Conservation (phyloP, 2,329 filamentous ascomycete species). For the Scedosporium boydii region DNA sequence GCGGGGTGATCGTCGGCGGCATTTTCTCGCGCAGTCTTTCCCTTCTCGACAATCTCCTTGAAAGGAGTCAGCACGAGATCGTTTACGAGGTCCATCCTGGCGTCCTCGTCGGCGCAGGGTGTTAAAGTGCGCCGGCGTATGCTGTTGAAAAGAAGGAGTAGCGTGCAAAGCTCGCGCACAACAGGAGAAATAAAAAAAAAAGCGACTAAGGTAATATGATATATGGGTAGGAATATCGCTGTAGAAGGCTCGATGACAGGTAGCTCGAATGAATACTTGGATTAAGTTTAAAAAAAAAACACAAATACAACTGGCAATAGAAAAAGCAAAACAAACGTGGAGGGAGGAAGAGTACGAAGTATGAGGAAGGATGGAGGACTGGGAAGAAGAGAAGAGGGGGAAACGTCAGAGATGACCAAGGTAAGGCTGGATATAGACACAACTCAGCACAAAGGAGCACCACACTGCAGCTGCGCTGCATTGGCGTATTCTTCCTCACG, state of each 20-base stretch:
- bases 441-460: not conserved
- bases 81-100: constrained; percentile 27
- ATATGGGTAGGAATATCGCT: too few species aligned
- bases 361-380: not conserved
- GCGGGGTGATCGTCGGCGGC: constrained; percentile 28
- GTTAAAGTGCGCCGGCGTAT: not conserved
- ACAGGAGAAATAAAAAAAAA: too few species aligned
- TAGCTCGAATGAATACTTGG: not conserved
- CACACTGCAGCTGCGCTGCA: not conserved
- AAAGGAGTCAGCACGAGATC: constrained; percentile 41
- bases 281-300: not conserved
- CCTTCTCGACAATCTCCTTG: constrained; percentile 42
- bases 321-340: not conserved
- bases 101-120: not conserved
- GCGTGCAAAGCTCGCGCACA: too few species aligned
- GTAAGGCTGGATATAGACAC: not conserved
- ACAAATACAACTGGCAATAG: not conserved
- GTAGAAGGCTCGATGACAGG: too few species aligned
- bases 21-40: constrained; percentile 35
- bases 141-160: not conserved
- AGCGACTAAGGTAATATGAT: too few species aligned
- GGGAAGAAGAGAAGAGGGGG: not conserved
- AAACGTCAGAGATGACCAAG: not conserved
- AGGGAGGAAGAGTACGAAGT: not conserved
- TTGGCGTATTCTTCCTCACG: not conserved